Percentiles rank a stretch among this genome's conserved stretches.
phyloP scores from a whole-genome alignment of 148 eudicot genomes.

The Salicornia ramosissima region DNA sequence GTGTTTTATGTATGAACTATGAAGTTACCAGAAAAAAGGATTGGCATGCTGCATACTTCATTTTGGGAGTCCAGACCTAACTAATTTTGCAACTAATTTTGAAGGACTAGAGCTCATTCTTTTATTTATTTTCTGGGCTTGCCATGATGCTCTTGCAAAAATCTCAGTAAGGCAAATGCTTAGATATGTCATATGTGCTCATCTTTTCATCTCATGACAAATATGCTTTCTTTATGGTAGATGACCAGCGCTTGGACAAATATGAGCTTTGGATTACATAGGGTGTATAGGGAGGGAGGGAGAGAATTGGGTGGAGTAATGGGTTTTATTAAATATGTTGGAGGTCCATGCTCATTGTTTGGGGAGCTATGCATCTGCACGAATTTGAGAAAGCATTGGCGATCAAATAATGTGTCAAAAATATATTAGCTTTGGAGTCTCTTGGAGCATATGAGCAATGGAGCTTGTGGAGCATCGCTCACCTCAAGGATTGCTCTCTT shows the following conservation, averaged over 20 bases:
- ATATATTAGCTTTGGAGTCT: conserved; percentile 78
- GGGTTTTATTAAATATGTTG: conserved; percentile 54
- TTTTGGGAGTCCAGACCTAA: too few relatives aligned
- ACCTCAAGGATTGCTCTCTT: conserved; percentile 87
- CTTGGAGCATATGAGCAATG: conserved; percentile 77
- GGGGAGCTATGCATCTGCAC: conserved; percentile 68
- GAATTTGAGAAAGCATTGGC: conserved; percentile 55
- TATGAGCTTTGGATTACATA: conserved; percentile 96
- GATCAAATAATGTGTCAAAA: conserved; percentile 54
- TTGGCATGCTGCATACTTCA: background rate
- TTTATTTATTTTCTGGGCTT: conserved; percentile 9
- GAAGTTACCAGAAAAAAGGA: too few relatives aligned
- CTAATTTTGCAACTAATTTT: conserved; percentile 1
- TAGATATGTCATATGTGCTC: conserved; percentile 41
- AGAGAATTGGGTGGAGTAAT: conserved; percentile 60
- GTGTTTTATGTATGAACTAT: too few relatives aligned
- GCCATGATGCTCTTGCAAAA: conserved; percentile 18
- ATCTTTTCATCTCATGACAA: conserved; percentile 61
- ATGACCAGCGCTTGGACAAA: conserved; percentile 95
- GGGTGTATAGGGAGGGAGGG: conserved; percentile 87
- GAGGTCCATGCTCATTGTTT: conserved; percentile 62
- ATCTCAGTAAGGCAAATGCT: conserved; percentile 42
- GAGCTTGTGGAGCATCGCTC: conserved; percentile 93
- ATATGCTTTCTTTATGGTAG: conserved; percentile 93
- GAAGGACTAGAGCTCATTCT: conserved; percentile 13